Evolutionary conservation across 129 eudicot genomes (phyloP), one percentile per base, ranked within the genome.

Genomic region (Gnaphalium uliginosum): DNA sequence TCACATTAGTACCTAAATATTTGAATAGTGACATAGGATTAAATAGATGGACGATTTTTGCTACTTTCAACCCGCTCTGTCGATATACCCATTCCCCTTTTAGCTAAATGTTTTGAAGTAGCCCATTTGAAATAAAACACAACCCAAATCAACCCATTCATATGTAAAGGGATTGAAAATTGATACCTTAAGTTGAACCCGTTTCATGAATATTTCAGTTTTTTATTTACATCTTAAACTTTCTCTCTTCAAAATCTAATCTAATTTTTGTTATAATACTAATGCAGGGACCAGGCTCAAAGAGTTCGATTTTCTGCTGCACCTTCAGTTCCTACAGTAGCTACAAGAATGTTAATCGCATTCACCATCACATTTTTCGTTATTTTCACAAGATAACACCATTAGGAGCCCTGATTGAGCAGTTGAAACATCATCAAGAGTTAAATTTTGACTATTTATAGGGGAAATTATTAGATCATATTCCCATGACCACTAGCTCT

Each of bases 201-300:
- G 21, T 29, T 32, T 63, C 68, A 63, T 63, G 46, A 5, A 15
- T 56, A 15, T 29, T 30, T 63, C 22, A 29, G 11, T 17, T 63
- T 27, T 17, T 27, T 18, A 2, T 63, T 17, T 27, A 63, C 68
- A 29, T 29, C 22, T 25, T 15, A 13, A 21, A 46, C n/a, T 46
- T 46, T 1, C 0, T 46, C 53, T 46, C 53, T 46, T 46, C 18
- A 41, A 39, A 68, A 68, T 22, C 57, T 41, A 23, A 39, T 41
- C 23, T 1, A 22, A 13, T 35, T 8, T 17, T 8, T n/a, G 33
- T 7, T 27, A 70, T 51, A n/a, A 61, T 33, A 22, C 21, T 13
- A 35, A 59, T 83, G 71, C 88, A 93, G 98, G 89, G 88, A 85
- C 72, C 96, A 90, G 61, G 87, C 88, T 74, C 89, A 76, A 37